A percentile compares a stretch with the other conserved stretches of the same genome.
These are phyloP conservation scores for Albifimbria verrucaria DNA, from an alignment of 2,329 filamentous ascomycete genomes.

Conservation along the genomic window DNA sequence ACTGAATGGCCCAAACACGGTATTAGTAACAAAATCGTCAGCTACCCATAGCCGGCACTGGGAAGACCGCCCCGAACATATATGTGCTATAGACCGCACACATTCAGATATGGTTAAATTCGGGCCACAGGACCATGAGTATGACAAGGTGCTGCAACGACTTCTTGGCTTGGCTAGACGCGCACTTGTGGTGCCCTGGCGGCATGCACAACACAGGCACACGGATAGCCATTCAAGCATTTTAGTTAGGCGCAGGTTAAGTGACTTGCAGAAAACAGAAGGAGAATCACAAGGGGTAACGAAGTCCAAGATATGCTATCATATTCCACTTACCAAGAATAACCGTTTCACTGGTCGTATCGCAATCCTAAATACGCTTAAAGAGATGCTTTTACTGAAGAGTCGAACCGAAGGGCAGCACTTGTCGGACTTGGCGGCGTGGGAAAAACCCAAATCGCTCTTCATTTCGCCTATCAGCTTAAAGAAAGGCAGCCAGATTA, in stretches of 20 bases:
- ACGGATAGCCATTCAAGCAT: not conserved
- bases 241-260: no score
- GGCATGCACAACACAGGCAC: not conserved
- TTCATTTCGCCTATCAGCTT: conserved; percentile 33
- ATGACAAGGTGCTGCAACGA: not conserved
- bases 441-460: conserved; percentile 34
- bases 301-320: not conserved
- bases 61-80: not conserved
- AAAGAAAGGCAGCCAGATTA: conserved; percentile 25
- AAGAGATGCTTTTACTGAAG: conserved; percentile 18
- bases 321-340: conserved; percentile 14
- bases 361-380: conserved; percentile 16
- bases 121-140: not conserved
- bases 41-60: not conserved
- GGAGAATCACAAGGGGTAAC: not conserved
- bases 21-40: not conserved
- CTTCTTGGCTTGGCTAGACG: not conserved
- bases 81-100: not conserved
- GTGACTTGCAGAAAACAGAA: not conserved
- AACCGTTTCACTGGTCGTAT: conserved; percentile 22
- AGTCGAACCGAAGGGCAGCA: conserved; percentile 13
- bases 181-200: not conserved
- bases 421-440: conserved; percentile 32
- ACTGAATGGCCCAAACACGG: conserved; percentile 1
- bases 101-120: not conserved